Base-by-base conservation (phyloP, 495 filamentous ascomycete genomes). In the Podospora bellae-mahoneyi region DNA sequence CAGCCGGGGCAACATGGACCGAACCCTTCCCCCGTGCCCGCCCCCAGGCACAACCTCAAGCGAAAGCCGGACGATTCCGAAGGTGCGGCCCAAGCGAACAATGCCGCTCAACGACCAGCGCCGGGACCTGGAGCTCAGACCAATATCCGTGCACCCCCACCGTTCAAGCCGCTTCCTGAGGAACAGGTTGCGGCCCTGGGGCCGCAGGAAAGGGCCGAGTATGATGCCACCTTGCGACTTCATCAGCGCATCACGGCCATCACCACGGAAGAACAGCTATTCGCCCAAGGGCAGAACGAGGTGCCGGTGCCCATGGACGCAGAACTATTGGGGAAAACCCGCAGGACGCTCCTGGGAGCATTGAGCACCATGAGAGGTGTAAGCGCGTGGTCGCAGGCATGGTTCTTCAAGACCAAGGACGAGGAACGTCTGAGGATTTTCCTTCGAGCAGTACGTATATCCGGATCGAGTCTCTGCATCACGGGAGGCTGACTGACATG, bases 51-150 rank as follows among this genome's bases (percentile, higher is more conserved):
- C 48, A 75, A 63, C 28, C 72, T 79, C 48, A 92, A 91, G 77
- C 85, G 89, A 64, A 85, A 79, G 66, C 83, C 82, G 55, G 91
- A 93, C 66, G 90, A 93, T 73, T 75, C 81, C 18, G 90, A 91
- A 67, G 78, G 82, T 27, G 81, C 81, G 28, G 83, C 83, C 64
- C 80, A 85, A 54, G 68, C 76, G 20, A 69, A 73, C 68, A 73
- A 71, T 64, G 71, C 82, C 48, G 70, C 80, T 66, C 74, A 83
- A 67, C 69, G 73, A 27, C 53, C 72, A 58, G 20, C 63, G 4
- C 66, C 75, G 18, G 26, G 66, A 66, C 27, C 34, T 63, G 26
- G 44, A 34, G 5, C 18, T 10, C 39, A 48, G 15, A 3, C 39
- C 39, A 48, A 48, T 10, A 10, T 5, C 39, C 39, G 39, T 48